Conservation (phyloP, 768 basidiomycete genomes). For the Daedaleopsis sinensis region DNA sequence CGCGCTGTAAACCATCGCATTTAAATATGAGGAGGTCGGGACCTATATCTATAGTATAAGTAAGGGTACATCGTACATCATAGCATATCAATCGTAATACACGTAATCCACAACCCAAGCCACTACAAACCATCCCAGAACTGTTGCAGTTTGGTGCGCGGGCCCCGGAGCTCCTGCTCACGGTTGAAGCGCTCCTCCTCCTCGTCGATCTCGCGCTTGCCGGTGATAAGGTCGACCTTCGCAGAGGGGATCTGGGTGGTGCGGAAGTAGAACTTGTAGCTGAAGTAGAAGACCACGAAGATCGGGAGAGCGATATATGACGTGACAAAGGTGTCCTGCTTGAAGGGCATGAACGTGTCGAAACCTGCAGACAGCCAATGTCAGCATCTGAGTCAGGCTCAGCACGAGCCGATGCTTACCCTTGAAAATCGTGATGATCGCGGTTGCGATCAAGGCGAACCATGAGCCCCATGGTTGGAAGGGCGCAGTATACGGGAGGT, state of each 20-base stretch:
- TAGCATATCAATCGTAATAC: slow-evolving; percentile 2
- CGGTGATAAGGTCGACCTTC: slow-evolving; percentile 63
- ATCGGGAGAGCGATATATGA: slow-evolving; percentile 41
- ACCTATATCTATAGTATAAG: too few species aligned
- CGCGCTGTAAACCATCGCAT: too few species aligned
- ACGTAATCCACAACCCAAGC: background rate
- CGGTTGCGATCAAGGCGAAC: slow-evolving; percentile 57
- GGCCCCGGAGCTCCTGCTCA: slow-evolving; percentile 39
- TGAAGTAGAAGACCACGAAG: slow-evolving; percentile 39
- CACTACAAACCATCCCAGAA: slow-evolving; percentile 31
- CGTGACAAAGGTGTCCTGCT: slow-evolving; percentile 62
- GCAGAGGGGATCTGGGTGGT: slow-evolving; percentile 41
- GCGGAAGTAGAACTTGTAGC: slow-evolving; percentile 40
- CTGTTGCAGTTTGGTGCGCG: slow-evolving; percentile 27
- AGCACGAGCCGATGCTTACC: slow-evolving; percentile 29
- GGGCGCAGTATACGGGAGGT: slow-evolving; percentile 57
- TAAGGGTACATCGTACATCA: slow-evolving; percentile 15
- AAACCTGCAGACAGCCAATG: slow-evolving; percentile 31
- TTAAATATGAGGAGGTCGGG: too few species aligned
- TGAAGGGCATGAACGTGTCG: slow-evolving; percentile 48
- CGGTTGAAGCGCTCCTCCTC: slow-evolving; percentile 57
- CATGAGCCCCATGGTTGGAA: slow-evolving; percentile 64
- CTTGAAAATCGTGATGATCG: slow-evolving; percentile 60
- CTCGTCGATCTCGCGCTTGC: slow-evolving; percentile 61
- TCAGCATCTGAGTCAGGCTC: slow-evolving; percentile 2